Evolutionary conservation across 805 yeast species (phyloP), one percentile per base, ranked within the genome.

Genomic region (Candida nemodendra): DNA sequence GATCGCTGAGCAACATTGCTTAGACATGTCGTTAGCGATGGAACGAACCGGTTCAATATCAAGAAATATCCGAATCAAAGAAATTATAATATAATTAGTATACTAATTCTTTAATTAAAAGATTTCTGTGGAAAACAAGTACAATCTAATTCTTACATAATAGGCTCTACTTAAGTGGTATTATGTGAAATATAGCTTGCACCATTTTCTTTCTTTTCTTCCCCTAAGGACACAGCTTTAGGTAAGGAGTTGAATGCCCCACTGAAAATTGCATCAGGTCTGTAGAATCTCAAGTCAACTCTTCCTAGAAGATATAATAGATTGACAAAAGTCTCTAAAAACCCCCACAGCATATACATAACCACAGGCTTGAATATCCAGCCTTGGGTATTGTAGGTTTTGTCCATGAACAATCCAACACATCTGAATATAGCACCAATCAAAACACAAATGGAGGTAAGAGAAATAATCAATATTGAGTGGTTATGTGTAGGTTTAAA

Each of bases 221-320:
- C n/a, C n/a, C n/a, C n/a, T n/a, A n/a, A n/a, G n/a, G n/a, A n/a
- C n/a, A n/a, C n/a, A n/a, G n/a, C n/a, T n/a, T n/a, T n/a, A n/a
- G n/a, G n/a, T n/a, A n/a, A n/a, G n/a, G n/a, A 21, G 11, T 21
- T 11, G 11, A 21, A 7, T 21, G 7, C 11, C 24, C 11, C 24
- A 7, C 38, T 33, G 6, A 53, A 24, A 11, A 60, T 30, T 3
- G 27, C 28, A 40, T 83, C 90, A 13, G 93, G 91, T 61, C 85
- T 78, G 70, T 84, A 84, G 64, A 84, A 84, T 58, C 93, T 71
- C 52, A 84, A 68, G 57, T 84, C 93, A 35, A 81, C 77, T 57
- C 95, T 73, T 13, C 80, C 78, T 24, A 79, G 52, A 38, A 84
- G 57, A 55, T 79, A 81, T 23, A 80, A 45, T 8, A 78, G 37